phyloP scores from a whole-genome alignment of 1,284 basidiomycete genomes.

The Sphagnurus paluster region DNA sequence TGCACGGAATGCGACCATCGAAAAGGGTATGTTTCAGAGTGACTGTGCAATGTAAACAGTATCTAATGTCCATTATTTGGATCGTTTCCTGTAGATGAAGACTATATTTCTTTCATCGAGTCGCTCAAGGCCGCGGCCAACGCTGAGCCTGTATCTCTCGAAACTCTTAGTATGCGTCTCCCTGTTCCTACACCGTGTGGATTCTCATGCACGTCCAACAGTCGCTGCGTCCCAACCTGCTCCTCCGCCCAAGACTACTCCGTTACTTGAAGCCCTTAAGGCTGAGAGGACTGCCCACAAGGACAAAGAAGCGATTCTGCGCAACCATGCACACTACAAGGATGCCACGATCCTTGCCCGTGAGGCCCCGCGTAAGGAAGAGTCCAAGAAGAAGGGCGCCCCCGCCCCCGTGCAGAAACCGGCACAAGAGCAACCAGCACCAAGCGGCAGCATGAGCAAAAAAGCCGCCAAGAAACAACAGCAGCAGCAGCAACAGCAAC shows the following conservation, averaged over 20 bases:
- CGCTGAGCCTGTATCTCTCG: constrained; percentile 59
- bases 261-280: constrained; percentile 85
- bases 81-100: constrained; percentile 62
- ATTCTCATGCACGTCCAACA: constrained; percentile 26
- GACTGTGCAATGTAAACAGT: background rate
- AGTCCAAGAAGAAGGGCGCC: constrained; percentile 48
- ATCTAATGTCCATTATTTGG: too few species aligned
- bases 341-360: constrained; percentile 35
- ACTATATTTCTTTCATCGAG: constrained; percentile 80
- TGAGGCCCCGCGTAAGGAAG: constrained; percentile 44
- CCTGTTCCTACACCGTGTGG: background rate
- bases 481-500: background rate
- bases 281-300: constrained; percentile 73
- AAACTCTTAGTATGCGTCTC: constrained; percentile 56
- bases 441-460: constrained; percentile 16
- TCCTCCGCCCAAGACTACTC: constrained; percentile 75
- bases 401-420: constrained; percentile 8
- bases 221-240: constrained; percentile 60
- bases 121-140: constrained; percentile 54
- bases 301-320: constrained; percentile 68
- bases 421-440: background rate
- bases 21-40: constrained; percentile 66
- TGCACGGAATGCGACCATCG: constrained; percentile 71
- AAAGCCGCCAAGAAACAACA: constrained; percentile 15
- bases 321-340: constrained; percentile 70